Percentiles rank a stretch among this genome's conserved stretches.
phyloP scores from a whole-genome alignment of 2,329 filamentous ascomycete genomes.

The Orbilia blumenaviensis region DNA sequence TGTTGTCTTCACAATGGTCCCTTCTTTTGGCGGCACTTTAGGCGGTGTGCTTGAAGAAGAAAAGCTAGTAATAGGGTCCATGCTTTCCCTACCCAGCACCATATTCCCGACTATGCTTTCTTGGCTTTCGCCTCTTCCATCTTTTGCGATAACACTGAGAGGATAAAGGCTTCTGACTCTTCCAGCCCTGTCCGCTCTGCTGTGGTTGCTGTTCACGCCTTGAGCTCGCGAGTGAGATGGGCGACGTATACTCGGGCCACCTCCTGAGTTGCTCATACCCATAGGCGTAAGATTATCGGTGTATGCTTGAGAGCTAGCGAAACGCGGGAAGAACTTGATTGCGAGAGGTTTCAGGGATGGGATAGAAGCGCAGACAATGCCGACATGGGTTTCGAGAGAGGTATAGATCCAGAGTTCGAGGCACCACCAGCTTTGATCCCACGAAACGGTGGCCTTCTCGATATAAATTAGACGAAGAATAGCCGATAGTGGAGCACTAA shows the following conservation, averaged over 20 bases:
- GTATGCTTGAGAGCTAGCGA: constrained; percentile 23
- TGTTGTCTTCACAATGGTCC: background rate
- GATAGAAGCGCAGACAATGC: constrained; percentile 65
- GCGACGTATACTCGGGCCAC: constrained; percentile 14
- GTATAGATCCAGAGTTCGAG: constrained; percentile 50
- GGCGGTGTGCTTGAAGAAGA: constrained; percentile 27
- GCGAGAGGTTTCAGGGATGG: constrained; percentile 67
- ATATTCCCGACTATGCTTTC: constrained; percentile 40
- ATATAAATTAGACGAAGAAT: constrained; percentile 48
- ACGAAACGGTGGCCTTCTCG: constrained; percentile 41
- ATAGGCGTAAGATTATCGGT: constrained; percentile 29
- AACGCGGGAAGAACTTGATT: constrained; percentile 60
- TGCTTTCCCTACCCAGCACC: background rate
- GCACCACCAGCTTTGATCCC: constrained; percentile 50
- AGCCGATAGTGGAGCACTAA: constrained; percentile 39
- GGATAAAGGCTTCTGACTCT: constrained; percentile 43
- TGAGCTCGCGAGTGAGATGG: constrained; percentile 38
- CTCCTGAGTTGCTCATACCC: constrained; percentile 30
- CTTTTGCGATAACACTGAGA: constrained; percentile 22
- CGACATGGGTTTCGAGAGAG: constrained; percentile 64
- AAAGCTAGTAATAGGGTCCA: constrained; percentile 36
- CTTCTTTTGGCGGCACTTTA: constrained; percentile 24
- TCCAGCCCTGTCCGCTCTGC: constrained; percentile 14
- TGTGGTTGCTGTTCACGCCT: constrained; percentile 19
- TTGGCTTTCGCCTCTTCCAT: constrained; percentile 43